Percentiles rank a stretch among this genome's conserved stretches.
phyloP scores from a whole-genome alignment of 1,139 yeast species.

The Arxiozyma heterogenica region DNA sequence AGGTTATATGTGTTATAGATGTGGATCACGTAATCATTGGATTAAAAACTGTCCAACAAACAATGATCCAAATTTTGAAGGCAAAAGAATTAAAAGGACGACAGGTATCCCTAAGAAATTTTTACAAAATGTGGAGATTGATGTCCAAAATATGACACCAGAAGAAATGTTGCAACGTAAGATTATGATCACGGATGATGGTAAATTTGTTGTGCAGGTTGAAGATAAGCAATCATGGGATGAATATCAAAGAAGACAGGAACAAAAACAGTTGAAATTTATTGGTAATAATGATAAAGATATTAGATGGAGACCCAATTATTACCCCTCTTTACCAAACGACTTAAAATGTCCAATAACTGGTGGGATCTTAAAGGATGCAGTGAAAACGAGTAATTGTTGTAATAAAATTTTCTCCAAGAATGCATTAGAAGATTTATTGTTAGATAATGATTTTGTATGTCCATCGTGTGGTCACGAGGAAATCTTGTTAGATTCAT shows the following conservation, averaged over 20 bases:
- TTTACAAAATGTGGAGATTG: constrained; percentile 62
- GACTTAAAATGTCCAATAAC: constrained; percentile 51
- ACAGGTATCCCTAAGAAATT: constrained; percentile 97
- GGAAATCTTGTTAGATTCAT: constrained; percentile 67
- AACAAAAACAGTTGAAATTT: constrained; percentile 43
- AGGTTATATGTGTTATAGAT: constrained; percentile 89
- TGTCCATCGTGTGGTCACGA: constrained; percentile 80
- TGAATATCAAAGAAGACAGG: constrained; percentile 62
- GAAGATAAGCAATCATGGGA: constrained; percentile 95
- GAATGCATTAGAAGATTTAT: constrained; percentile 55
- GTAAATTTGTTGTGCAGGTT: constrained; percentile 87
- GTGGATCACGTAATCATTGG: constrained; percentile 97
- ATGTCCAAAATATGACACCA: constrained; percentile 47
- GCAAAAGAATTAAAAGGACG: constrained; percentile 79
- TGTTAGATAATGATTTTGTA: constrained; percentile 76
- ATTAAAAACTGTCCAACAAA: constrained; percentile 93
- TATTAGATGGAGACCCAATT: constrained; percentile 23
- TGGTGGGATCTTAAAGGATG: constrained; percentile 52
- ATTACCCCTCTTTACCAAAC: constrained; percentile 32
- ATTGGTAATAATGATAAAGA: constrained; percentile 37
- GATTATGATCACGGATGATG: constrained; percentile 86
- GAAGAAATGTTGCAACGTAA: constrained; percentile 62
- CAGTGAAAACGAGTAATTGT: constrained; percentile 76
- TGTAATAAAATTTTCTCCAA: constrained; percentile 57
- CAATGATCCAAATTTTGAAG: constrained; percentile 88